Evolutionary conservation across 805 yeast species (phyloP).

Genomic region (Barnettozyma pratensis): DNA sequence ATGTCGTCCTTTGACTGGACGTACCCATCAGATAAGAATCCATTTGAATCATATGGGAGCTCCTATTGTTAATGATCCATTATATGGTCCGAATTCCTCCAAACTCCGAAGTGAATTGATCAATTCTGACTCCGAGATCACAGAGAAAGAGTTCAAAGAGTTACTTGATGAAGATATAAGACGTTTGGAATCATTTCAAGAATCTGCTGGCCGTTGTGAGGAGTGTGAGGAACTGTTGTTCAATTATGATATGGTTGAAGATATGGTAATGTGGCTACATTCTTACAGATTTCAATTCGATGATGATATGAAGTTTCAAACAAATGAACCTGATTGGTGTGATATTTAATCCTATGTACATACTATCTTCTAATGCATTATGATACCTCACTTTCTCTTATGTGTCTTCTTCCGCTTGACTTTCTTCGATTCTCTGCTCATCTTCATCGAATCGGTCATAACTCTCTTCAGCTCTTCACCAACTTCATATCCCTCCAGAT

Average conservation of each 20-base stretch:
- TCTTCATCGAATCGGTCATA: background rate
- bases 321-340: conserved; percentile 21
- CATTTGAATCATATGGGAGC: conserved; percentile 81
- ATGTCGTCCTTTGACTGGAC: conserved; percentile 84
- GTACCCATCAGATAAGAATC: conserved; percentile 94
- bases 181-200: conserved; percentile 9
- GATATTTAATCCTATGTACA: conserved; percentile 8
- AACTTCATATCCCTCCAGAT: conserved; percentile 6
- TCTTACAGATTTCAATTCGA: conserved; percentile 19
- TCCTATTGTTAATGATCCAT: conserved; percentile 90
- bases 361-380: background rate
- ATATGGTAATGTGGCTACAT: conserved; percentile 21
- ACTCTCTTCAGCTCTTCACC: conserved; percentile 6
- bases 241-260: conserved; percentile 11
- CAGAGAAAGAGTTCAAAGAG: conserved; percentile 11
- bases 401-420: background rate
- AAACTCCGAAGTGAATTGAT: conserved; percentile 9
- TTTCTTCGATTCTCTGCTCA: background rate
- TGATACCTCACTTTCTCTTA: background rate
- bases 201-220: conserved; percentile 32
- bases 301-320: conserved; percentile 11
- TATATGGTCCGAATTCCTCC: conserved; percentile 35
- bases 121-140: conserved; percentile 3
- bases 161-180: conserved; percentile 11
- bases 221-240: conserved; percentile 18